Evolutionary conservation across 805 yeast genomes (phyloP).

Genomic region (Suhomyces sp.): DNA sequence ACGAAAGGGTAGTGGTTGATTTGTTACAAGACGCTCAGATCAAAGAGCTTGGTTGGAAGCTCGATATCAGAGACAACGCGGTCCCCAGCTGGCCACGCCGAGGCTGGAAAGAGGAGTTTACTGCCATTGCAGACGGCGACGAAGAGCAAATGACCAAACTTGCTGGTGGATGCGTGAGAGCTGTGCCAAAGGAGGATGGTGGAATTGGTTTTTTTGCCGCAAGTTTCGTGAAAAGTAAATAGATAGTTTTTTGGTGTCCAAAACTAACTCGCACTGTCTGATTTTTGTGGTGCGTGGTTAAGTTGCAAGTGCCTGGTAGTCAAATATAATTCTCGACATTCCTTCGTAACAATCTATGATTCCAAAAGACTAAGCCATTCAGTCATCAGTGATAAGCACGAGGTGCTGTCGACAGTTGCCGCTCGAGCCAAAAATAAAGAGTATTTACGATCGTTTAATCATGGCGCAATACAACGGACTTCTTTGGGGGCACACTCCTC

Average conservation of each 20-base stretch:
- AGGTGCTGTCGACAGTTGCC: too few species aligned
- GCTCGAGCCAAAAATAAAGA: not conserved
- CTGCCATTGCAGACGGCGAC: conserved; percentile 43
- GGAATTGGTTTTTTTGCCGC: conserved; percentile 99
- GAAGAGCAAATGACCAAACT: conserved; percentile 37
- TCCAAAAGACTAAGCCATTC: too few species aligned
- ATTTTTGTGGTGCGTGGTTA: too few species aligned
- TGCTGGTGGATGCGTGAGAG: conserved; percentile 86
- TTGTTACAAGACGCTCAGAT: conserved; percentile 67
- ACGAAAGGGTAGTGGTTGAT: conserved; percentile 86
- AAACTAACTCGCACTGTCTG: not conserved
- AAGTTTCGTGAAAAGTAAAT: conserved; percentile 55
- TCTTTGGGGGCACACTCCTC: too few species aligned
- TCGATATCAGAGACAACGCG: conserved; percentile 57
- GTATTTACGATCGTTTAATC: not conserved
- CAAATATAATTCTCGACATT: too few species aligned
- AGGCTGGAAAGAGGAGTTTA: conserved; percentile 71
- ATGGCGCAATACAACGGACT: too few species aligned
- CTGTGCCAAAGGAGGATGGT: conserved; percentile 84
- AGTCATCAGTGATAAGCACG: too few species aligned
- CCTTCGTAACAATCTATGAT: too few species aligned
- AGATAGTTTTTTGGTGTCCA: not conserved
- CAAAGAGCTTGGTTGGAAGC: conserved; percentile 68
- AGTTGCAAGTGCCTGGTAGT: too few species aligned
- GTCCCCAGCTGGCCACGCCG: conserved; percentile 85